These are phyloP conservation scores for Emericellopsis terricola DNA, from an alignment of 495 filamentous ascomycete species.

Conservation along the genomic window DNA sequence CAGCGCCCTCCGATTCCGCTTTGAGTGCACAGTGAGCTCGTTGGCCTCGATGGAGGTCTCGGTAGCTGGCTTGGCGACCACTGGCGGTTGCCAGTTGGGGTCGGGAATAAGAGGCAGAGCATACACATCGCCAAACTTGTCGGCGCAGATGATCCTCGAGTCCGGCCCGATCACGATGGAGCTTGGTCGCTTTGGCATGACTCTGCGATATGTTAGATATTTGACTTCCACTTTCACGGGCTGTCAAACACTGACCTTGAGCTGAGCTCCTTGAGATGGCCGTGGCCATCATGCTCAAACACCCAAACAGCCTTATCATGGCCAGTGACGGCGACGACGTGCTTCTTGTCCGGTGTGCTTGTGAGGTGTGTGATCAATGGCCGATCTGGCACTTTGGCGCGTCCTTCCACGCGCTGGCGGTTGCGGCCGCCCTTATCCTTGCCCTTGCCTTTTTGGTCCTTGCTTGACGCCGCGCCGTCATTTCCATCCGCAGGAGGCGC, in stretches of 20 bases:
- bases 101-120: slow-evolving; percentile 56
- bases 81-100: slow-evolving; percentile 11
- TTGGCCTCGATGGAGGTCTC: too few relatives aligned
- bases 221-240: neutral
- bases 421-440: neutral
- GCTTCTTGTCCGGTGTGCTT: slow-evolving; percentile 37
- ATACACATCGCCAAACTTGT: slow-evolving; percentile 96
- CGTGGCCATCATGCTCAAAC: slow-evolving; percentile 43
- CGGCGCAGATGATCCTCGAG: slow-evolving; percentile 54
- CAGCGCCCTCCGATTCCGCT: slow-evolving; percentile 55
- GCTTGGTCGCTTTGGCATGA: slow-evolving; percentile 79
- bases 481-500: neutral
- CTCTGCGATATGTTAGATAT: slow-evolving; percentile 27
- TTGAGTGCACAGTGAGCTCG: slow-evolving; percentile 64
- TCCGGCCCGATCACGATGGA: slow-evolving; percentile 51
- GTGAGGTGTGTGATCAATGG: slow-evolving; percentile 34
- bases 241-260: slow-evolving; percentile 39
- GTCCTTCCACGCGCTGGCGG: neutral
- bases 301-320: slow-evolving; percentile 87
- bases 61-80: too few relatives aligned
- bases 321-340: slow-evolving; percentile 61
- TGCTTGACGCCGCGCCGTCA: neutral
- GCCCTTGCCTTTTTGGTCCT: slow-evolving; percentile 5
- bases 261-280: slow-evolving; percentile 47
- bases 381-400: too few relatives aligned